Percentiles rank a stretch among this genome's conserved stretches.
phyloP scores from a whole-genome alignment of 257 asterid species.

The Dorcoceras hygrometricum region DNA sequence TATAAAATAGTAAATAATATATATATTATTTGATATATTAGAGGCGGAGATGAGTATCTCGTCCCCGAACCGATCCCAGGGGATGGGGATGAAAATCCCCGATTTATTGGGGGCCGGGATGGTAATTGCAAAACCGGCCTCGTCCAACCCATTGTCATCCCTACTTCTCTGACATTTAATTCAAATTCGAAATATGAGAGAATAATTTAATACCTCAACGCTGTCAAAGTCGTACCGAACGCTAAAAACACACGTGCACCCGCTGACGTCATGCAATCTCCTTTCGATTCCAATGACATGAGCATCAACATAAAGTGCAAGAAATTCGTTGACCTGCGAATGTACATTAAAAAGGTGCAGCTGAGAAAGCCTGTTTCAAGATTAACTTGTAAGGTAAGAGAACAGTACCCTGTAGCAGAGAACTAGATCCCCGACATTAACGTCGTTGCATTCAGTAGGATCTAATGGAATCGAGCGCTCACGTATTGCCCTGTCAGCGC shows the following conservation, averaged over 20 bases:
- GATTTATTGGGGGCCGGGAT: no score
- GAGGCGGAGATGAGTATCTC: no score
- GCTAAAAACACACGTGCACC: neutral
- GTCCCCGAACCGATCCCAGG: no score
- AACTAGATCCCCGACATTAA: neutral
- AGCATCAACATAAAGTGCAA: neutral
- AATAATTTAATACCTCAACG: constrained; percentile 38
- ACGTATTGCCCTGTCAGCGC: constrained; percentile 50
- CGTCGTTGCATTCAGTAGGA: neutral
- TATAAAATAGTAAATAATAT: no score
- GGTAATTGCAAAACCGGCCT: no score
- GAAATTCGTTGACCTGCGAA: neutral
- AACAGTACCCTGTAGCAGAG: constrained; percentile 22
- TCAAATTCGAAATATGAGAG: neutral
- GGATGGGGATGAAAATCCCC: no score
- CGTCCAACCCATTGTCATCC: no score
- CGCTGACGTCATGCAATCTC: neutral
- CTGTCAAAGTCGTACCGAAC: constrained; percentile 25
- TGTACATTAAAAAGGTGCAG: neutral
- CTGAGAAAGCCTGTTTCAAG: neutral
- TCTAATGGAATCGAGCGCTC: constrained; percentile 81
- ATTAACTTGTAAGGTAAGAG: neutral
- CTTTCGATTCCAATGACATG: neutral
- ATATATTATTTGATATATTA: no score
- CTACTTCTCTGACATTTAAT: no score